Conservation (phyloP, 805 yeast genomes). For the Candida saitoana region DNA sequence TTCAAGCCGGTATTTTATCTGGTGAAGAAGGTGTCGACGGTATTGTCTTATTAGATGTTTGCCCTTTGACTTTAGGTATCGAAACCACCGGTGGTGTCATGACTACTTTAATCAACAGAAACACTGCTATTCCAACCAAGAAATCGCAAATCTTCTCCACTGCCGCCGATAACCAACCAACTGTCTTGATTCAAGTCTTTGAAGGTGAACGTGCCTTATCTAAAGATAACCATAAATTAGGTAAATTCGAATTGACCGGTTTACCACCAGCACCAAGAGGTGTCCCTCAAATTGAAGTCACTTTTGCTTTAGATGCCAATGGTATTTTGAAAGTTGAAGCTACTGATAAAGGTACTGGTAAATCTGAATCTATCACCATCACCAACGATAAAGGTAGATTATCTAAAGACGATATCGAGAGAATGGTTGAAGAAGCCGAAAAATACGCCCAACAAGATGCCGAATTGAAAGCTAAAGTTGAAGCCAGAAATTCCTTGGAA, state of each 20-base stretch:
- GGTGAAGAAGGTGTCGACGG: slow-evolving; percentile 96
- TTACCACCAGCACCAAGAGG: slow-evolving; percentile 99
- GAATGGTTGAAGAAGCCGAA: slow-evolving; percentile 98
- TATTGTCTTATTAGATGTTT: slow-evolving; percentile 92
- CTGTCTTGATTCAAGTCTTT: slow-evolving; percentile 97
- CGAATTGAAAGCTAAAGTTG: slow-evolving; percentile 41
- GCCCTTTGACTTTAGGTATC: slow-evolving; percentile 98
- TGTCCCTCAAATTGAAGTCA: slow-evolving; percentile 98
- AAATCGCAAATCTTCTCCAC: slow-evolving; percentile 99
- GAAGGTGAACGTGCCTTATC: slow-evolving; percentile 99
- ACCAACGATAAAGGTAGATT: slow-evolving; percentile 99
- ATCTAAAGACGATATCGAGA: slow-evolving; percentile 92
- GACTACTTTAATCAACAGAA: slow-evolving; percentile 98
- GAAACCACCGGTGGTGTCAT: slow-evolving; percentile 99
- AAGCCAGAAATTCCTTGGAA: slow-evolving; percentile 42
- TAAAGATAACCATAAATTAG: slow-evolving; percentile 93
- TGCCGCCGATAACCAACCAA: slow-evolving; percentile 97
- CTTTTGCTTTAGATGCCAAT: slow-evolving; percentile 98
- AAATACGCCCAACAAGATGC: slow-evolving; percentile 57
- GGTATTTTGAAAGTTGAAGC: slow-evolving; percentile 99
- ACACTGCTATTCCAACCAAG: slow-evolving; percentile 98
- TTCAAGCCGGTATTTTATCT: slow-evolving; percentile 97
- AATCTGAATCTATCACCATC: slow-evolving; percentile 96
- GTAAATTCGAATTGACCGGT: slow-evolving; percentile 97
- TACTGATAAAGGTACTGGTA: slow-evolving; percentile 97